These are phyloP conservation scores for Aspergillus viridinutans DNA, from an alignment of 2,329 filamentous ascomycete genomes.

Conservation along the genomic window DNA sequence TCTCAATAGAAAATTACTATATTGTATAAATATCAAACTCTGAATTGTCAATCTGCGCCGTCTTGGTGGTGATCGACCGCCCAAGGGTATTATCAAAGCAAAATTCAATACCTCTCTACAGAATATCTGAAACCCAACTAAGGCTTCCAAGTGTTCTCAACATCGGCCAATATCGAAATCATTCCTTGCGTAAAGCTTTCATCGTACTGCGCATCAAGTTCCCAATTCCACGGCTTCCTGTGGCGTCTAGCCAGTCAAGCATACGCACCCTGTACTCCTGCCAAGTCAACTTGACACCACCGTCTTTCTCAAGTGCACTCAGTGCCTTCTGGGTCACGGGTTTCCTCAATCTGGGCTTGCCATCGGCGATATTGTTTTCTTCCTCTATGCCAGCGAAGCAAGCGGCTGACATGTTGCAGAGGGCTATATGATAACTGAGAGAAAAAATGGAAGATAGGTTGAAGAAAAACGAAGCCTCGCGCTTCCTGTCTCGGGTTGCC, in stretches of 20 bases:
- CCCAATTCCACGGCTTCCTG: slow-evolving; percentile 62
- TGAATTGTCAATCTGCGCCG: neutral
- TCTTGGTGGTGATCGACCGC: neutral
- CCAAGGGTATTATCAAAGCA: neutral
- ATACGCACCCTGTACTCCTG: slow-evolving; percentile 72
- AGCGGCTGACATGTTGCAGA: slow-evolving; percentile 44
- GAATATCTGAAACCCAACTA: neutral
- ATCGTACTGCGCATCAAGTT: slow-evolving; percentile 77
- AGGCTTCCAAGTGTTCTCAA: neutral
- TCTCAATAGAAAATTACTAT: neutral
- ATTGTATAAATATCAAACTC: neutral
- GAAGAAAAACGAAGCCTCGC: slow-evolving; percentile 28
- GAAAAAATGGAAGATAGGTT: slow-evolving; percentile 43
- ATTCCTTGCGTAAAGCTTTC: slow-evolving; percentile 61
- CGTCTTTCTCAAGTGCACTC: slow-evolving; percentile 56
- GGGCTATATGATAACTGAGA: slow-evolving; percentile 44
- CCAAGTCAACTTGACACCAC: slow-evolving; percentile 66
- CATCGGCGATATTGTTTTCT: slow-evolving; percentile 29
- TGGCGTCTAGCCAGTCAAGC: slow-evolving; percentile 61
- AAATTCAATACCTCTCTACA: neutral
- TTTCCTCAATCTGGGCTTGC: slow-evolving; percentile 25
- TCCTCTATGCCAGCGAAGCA: slow-evolving; percentile 49
- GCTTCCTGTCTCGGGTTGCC: slow-evolving; percentile 26
- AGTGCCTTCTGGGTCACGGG: slow-evolving; percentile 69
- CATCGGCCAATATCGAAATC: neutral